Evolutionary conservation across 139 green algal species (phyloP), one percentile per base, ranked within the genome.

Genomic region (Spirogloea muscicola): DNA sequence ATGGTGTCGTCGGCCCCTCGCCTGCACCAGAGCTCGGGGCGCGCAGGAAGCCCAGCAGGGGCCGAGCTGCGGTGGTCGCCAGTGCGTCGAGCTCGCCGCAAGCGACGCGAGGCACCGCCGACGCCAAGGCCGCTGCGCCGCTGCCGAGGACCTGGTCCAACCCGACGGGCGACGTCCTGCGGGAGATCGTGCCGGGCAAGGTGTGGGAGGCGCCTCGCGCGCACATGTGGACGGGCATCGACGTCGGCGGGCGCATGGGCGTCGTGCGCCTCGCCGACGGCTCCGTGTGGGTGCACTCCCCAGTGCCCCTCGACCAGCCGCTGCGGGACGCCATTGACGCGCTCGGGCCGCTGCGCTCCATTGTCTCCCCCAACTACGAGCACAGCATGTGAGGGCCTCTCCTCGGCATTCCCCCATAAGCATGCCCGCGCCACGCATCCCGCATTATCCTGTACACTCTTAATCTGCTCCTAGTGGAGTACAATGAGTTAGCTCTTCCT

Each of bases 341-440:
- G 40, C 66, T 90, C 2, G 86, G 86, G 0, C 29, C 34, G 21
- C 82, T 90, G 2, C 76, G 79, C 48, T 76, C 86, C 69, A 85
- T 90, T n/a, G 84, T 90, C 10, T 73, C 65, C 3, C 86, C 86
- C 25, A 90, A 90, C 70, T 90, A 82, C 79, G 86, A 90, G 70
- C 84, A 89, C 55, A 52, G 75, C 16, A 79, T 72, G 46, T 79
- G 62, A 81, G 68, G 55, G 57, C 13, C 13, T n/a, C n/a, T n/a
- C n/a, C n/a, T n/a, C n/a, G n/a, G n/a, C n/a, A n/a, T n/a, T n/a
- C n/a, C n/a, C n/a, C n/a, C n/a, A n/a, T n/a, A n/a, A n/a, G n/a
- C n/a, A n/a, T n/a, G n/a, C n/a, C n/a, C n/a, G n/a, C n/a, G n/a
- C n/a, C n/a, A n/a, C n/a, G n/a, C n/a, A n/a, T n/a, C n/a, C n/a